Evolutionary conservation across 2,329 filamentous ascomycete species (phyloP), one percentile per base, ranked within the genome.

Genomic region (Microdochium trichocladiopsis): DNA sequence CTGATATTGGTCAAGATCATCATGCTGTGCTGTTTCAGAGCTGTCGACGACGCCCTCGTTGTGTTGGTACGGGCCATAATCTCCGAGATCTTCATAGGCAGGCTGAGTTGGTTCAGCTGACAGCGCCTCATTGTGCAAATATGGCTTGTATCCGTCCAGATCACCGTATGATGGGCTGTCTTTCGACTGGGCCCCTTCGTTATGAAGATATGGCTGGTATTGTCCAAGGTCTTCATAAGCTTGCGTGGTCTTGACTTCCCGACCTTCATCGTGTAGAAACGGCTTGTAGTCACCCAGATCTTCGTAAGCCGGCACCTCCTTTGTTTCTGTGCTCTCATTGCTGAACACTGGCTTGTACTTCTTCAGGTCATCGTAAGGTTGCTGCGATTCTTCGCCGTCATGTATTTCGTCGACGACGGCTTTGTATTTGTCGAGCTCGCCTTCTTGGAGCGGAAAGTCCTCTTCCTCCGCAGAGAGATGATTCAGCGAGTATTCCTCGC

Each of bases 71-170:
- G 55, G 53, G 8, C 57, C 33, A 56, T 78, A 77, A 52, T 69
- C 63, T 50, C 64, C 60, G 47, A 76, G 59, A 54, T 77, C 74
- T 3, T 67, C 60, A 48, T 74, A 71, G 3, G n/a, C 36, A 41
- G 36, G 36, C 36, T 41, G 9, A 18, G 11, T 18, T 9, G 11
- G 5, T 6, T 41, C n/a, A 6, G 9, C n/a, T 18, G 8, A 6
- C 10, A 41, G 6, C 5, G 36, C 61, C 18, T 72, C 64, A 51
- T 72, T 67, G 33, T 66, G 50, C 25, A 67, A 60, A 14, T 71
- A 63, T n/a, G 70, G 65, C 47, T 67, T 64, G 41, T 72, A 72
- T 52, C 68, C 65, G 24, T 64, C 52, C 9, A 72, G 61, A 52
- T 73, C 69, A 0, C 71, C 61, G 51, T 73, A 74, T 28, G 63